Conservation (phyloP, 2,329 filamentous ascomycete genomes). For the Hypocrella siamensis region DNA sequence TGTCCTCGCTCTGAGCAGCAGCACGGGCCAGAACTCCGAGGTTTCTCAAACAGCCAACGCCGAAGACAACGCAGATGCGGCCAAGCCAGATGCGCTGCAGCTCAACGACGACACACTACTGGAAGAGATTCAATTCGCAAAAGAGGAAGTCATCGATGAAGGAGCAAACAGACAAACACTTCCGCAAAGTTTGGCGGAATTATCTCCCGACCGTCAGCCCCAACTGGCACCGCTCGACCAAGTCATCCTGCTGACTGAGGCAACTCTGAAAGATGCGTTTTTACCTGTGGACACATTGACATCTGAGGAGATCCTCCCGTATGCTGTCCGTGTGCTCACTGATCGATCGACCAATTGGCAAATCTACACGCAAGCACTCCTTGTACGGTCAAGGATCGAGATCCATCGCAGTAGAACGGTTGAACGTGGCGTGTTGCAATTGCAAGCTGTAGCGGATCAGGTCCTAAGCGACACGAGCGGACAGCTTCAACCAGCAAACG, state of each 20-base stretch:
- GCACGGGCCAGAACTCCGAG: neutral
- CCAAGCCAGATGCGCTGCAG: constrained; percentile 51
- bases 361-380: constrained; percentile 82
- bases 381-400: constrained; percentile 83
- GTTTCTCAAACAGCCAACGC: neutral
- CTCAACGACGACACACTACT: constrained; percentile 88
- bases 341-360: constrained; percentile 96
- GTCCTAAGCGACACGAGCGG: constrained; percentile 68
- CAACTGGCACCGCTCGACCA: constrained; percentile 72
- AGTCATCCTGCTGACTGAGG: constrained; percentile 75
- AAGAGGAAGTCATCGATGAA: constrained; percentile 26
- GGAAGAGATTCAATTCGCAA: constrained; percentile 69
- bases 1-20: constrained; percentile 65
- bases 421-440: constrained; percentile 77
- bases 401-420: constrained; percentile 73
- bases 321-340: constrained; percentile 71
- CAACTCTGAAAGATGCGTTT: constrained; percentile 75
- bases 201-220: constrained; percentile 71
- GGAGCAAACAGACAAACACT: constrained; percentile 26
- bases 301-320: constrained; percentile 84
- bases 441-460: constrained; percentile 91
- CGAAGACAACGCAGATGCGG: constrained; percentile 9
- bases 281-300: constrained; percentile 74
- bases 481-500: constrained; percentile 12
- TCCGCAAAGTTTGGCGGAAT: constrained; percentile 41